These are phyloP conservation scores for Coleophoma cylindrospora DNA, from an alignment of 2,329 filamentous ascomycete species.

Conservation along the genomic window DNA sequence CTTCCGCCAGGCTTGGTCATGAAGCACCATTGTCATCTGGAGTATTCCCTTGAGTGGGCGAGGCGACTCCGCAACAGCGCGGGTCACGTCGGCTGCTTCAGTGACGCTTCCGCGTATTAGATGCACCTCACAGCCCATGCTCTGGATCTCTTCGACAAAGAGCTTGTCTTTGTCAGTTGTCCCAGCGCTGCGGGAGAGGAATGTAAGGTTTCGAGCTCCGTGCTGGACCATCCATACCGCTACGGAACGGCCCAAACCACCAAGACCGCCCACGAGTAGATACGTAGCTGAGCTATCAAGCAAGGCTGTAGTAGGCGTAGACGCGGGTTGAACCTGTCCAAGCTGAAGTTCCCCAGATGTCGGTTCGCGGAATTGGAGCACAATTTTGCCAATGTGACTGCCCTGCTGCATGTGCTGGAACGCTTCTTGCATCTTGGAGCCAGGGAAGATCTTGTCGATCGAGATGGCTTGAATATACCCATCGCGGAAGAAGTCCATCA, in stretches of 20 bases:
- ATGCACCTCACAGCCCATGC: neutral
- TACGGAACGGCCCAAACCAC: slow-evolving; percentile 31
- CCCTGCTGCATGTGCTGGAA: slow-evolving; percentile 29
- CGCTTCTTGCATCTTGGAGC: neutral
- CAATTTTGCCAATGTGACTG: slow-evolving; percentile 34
- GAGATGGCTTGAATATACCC: neutral
- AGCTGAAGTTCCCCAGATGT: neutral
- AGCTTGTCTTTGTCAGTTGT: neutral
- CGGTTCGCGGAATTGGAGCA: slow-evolving; percentile 20
- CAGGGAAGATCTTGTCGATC: neutral
- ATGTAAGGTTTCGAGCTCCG: slow-evolving; percentile 29
- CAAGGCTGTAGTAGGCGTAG: neutral
- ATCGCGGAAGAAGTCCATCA: neutral
- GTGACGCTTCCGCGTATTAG: neutral
- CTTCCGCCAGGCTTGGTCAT: slow-evolving; percentile 26
- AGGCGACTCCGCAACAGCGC: neutral
- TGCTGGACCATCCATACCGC: slow-evolving; percentile 29
- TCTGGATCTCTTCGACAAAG: neutral
- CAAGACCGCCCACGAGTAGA: slow-evolving; percentile 32
- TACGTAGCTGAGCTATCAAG: slow-evolving; percentile 17
- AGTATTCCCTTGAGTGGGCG: slow-evolving; percentile 13
- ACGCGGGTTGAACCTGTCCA: no score
- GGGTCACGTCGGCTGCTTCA: slow-evolving; percentile 1
- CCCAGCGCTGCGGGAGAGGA: slow-evolving; percentile 26
- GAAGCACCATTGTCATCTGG: slow-evolving; percentile 16